Conservation (phyloP, 768 basidiomycete genomes). For the Termitomyces sp. region DNA sequence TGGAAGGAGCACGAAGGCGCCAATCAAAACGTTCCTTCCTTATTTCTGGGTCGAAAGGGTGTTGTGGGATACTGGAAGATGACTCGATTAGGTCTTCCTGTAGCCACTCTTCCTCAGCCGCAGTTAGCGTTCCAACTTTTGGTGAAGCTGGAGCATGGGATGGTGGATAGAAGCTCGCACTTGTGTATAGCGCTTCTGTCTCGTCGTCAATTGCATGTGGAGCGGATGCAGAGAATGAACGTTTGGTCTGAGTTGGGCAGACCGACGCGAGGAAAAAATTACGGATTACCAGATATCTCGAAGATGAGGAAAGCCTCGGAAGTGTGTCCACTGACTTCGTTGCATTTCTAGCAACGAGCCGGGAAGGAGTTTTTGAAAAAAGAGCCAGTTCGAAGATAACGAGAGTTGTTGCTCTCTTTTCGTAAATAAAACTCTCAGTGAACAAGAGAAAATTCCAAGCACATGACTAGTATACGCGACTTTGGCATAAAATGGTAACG, state of each 20-base stretch:
- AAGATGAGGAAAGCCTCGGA: slow-evolving; percentile 7
- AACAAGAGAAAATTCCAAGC: neutral
- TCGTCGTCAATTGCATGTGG: slow-evolving; percentile 8
- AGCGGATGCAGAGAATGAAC: slow-evolving; percentile 8
- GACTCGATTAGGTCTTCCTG: slow-evolving; percentile 26
- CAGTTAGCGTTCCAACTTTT: slow-evolving; percentile 15
- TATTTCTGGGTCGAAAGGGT: slow-evolving; percentile 9
- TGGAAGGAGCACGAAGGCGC: slow-evolving; percentile 54
- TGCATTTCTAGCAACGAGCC: slow-evolving; percentile 15
- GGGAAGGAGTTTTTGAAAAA: slow-evolving; percentile 3
- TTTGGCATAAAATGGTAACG: neutral
- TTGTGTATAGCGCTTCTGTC: slow-evolving; percentile 14
- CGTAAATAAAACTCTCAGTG: no score
- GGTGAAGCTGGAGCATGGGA: neutral
- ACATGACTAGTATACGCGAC: neutral
- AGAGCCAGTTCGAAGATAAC: slow-evolving; percentile 13
- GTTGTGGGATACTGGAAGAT: slow-evolving; percentile 4
- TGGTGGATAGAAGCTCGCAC: slow-evolving; percentile 9
- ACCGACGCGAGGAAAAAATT: slow-evolving; percentile 20
- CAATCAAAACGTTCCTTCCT: slow-evolving; percentile 54
- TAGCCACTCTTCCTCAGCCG: slow-evolving; percentile 39
- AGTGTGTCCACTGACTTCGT: slow-evolving; percentile 9
- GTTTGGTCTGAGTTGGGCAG: slow-evolving; percentile 16
- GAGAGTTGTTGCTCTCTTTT: neutral
- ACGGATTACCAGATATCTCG: slow-evolving; percentile 17